phyloP scores from a whole-genome alignment of 176 grass and related monocot genomes.

The Tillandsia leiboldiana region DNA sequence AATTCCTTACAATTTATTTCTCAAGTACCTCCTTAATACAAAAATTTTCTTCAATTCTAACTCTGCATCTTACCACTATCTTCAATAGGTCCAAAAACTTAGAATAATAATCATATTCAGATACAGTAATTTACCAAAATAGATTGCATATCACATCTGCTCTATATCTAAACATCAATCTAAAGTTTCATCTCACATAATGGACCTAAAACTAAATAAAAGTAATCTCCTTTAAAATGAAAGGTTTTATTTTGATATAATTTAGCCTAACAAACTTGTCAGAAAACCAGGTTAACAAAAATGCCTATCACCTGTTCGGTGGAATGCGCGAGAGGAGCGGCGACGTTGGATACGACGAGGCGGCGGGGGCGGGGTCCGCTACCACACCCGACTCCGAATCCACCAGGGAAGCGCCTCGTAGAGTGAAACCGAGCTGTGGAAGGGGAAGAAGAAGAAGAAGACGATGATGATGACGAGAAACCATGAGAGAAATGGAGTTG shows the following conservation, averaged over 20 bases:
- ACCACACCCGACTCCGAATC: background rate
- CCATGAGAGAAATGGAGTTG: too few species aligned
- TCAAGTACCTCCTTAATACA: conserved; percentile 3
- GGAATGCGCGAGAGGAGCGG: conserved; percentile 27
- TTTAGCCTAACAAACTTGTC: background rate
- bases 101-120: too few species aligned
- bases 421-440: background rate
- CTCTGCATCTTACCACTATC: too few species aligned
- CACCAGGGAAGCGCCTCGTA: background rate
- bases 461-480: background rate
- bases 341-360: conserved; percentile 47
- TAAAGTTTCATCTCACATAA: background rate
- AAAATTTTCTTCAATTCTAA: too few species aligned
- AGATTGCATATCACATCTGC: too few species aligned
- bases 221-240: background rate
- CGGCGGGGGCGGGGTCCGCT: conserved; percentile 25
- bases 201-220: background rate
- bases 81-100: too few species aligned
- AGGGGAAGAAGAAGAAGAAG: background rate
- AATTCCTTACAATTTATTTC: too few species aligned
- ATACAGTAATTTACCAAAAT: too few species aligned
- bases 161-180: too few species aligned
- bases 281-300: background rate
- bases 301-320: conserved; percentile 27
- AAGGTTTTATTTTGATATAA: background rate